These are phyloP conservation scores for Pseudogymnoascus sp. DNA, from an alignment of 2,329 filamentous ascomycete species.

Conservation along the genomic window DNA sequence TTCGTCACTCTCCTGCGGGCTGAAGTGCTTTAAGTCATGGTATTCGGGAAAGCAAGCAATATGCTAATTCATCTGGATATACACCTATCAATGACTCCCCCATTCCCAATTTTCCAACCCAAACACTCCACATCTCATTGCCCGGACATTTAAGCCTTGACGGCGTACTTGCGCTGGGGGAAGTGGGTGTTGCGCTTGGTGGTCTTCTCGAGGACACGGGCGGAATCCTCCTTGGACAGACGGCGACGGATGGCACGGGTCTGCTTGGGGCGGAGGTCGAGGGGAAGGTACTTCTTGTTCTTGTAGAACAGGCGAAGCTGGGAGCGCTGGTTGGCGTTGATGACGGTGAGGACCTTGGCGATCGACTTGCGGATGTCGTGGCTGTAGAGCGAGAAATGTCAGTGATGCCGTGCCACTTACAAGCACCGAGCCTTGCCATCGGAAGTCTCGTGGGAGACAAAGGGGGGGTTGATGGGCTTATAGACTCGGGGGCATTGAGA, in stretches of 20 bases:
- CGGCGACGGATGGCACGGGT: conserved; percentile 96
- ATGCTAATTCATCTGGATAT: conserved; percentile 10
- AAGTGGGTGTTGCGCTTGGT: conserved; percentile 96
- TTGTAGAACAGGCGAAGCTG: conserved; percentile 99
- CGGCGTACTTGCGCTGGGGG: conserved; percentile 96
- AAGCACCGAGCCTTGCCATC: conserved; percentile 9
- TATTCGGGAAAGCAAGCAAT: conserved; percentile 8
- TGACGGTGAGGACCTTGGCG: conserved; percentile 95
- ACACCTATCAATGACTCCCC: conserved; percentile 5
- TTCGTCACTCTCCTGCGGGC: not conserved
- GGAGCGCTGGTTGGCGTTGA: conserved; percentile 98
- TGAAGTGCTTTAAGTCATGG: conserved; percentile 4
- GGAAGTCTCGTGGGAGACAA: not conserved
- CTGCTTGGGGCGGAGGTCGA: conserved; percentile 97
- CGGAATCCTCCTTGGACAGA: conserved; percentile 84
- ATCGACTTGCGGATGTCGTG: conserved; percentile 99
- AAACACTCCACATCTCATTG: not conserved
- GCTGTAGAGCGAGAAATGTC: conserved; percentile 40
- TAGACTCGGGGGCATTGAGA: conserved; percentile 13
- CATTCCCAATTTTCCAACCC: conserved; percentile 8
- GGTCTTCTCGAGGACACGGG: conserved; percentile 80
- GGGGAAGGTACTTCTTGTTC: conserved; percentile 98
- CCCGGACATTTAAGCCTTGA: conserved; percentile 61
- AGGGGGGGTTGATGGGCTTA: not conserved
- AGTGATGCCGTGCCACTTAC: conserved; percentile 11